Evolutionary conservation across 148 eudicot species (phyloP).

Genomic region (Vaccinium myrtillus): DNA sequence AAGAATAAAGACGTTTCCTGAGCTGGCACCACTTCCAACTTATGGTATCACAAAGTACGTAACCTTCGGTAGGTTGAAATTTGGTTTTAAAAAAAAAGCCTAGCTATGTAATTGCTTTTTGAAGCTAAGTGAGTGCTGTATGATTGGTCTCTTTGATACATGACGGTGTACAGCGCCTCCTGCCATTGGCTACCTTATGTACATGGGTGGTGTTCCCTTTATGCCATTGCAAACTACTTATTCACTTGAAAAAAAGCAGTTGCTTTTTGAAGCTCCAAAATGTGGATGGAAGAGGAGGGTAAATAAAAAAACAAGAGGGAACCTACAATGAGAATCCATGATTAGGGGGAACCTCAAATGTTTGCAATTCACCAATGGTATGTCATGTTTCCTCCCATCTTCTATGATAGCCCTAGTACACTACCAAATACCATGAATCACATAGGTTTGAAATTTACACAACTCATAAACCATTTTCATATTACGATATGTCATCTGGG

Average conservation of each 20-base stretch:
- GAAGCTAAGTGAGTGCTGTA: no score
- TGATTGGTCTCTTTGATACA: no score
- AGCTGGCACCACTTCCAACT: not conserved
- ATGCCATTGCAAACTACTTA: no score
- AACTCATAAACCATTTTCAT: no score
- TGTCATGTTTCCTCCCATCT: not conserved
- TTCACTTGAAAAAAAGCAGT: not conserved
- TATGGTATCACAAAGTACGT: not conserved
- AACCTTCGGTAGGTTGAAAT: not conserved
- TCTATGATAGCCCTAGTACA: not conserved
- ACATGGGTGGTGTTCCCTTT: no score
- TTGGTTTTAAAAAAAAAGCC: not conserved
- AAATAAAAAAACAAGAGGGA: not conserved
- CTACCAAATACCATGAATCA: no score
- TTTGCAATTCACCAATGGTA: not conserved
- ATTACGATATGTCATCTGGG: not conserved
- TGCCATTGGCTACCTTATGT: no score
- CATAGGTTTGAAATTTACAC: no score
- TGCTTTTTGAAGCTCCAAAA: not conserved
- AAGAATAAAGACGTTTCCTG: not conserved
- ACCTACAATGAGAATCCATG: not conserved
- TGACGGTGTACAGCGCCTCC: no score
- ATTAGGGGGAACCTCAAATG: not conserved
- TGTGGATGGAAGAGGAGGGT: not conserved
- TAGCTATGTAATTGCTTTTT: no score